These are phyloP conservation scores for Magnolia changhungtana DNA, from an alignment of 164 flowering plant species.

Conservation along the genomic window DNA sequence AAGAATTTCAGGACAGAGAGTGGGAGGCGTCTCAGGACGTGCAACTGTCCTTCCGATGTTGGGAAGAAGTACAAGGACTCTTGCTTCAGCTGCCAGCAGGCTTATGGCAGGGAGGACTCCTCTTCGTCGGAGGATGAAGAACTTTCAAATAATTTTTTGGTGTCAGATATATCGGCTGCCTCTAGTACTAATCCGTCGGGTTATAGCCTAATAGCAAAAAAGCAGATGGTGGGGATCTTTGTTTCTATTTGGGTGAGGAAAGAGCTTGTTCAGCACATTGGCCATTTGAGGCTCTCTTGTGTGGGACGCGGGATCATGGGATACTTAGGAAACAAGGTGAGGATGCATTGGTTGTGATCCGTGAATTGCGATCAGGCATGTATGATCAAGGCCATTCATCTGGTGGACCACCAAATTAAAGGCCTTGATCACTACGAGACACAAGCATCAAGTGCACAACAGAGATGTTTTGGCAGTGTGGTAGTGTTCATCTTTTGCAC, in stretches of 20 bases:
- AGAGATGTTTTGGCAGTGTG: neutral
- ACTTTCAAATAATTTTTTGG: constrained; percentile 21
- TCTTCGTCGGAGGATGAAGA: constrained; percentile 62
- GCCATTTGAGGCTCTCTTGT: constrained; percentile 63
- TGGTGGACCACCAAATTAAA: neutral
- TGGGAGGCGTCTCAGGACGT: constrained; percentile 46
- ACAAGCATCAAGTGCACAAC: neutral
- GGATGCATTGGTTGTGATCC: neutral
- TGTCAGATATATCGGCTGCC: constrained; percentile 11
- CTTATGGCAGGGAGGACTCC: constrained; percentile 30
- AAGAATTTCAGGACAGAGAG: constrained; percentile 54
- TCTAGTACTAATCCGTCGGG: constrained; percentile 26
- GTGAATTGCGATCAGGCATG: neutral
- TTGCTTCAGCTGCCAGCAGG: constrained; percentile 52
- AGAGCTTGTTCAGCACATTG: constrained; percentile 59
- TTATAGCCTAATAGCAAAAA: constrained; percentile 61
- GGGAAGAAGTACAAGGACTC: constrained; percentile 53
- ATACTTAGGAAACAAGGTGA: constrained; percentile 83
- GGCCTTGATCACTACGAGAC: neutral
- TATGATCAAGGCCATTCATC: neutral
- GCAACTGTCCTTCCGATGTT: constrained; percentile 51
- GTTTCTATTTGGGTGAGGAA: constrained; percentile 64
- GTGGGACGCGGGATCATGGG: constrained; percentile 79
- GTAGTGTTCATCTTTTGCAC: neutral
- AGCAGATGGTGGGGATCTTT: constrained; percentile 91